These are phyloP conservation scores for Diaporthe citri DNA, from an alignment of 2,329 filamentous ascomycete species.

Conservation along the genomic window DNA sequence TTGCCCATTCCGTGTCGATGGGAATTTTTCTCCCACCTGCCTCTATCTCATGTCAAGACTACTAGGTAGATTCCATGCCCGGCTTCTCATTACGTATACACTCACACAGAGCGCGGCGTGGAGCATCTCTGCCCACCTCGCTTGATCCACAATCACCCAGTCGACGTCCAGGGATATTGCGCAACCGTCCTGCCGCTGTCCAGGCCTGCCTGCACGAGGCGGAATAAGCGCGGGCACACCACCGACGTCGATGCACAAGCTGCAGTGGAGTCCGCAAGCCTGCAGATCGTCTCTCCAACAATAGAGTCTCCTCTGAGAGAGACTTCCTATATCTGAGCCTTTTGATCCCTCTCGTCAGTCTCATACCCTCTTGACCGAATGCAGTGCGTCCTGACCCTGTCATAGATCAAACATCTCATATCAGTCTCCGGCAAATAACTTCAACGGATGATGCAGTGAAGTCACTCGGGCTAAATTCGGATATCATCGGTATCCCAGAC, in stretches of 20 bases:
- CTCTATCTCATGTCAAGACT: neutral
- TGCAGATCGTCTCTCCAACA: conserved; percentile 1
- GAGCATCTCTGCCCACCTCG: conserved; percentile 27
- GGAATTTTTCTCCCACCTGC: conserved; percentile 1
- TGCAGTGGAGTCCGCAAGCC: conserved; percentile 13
- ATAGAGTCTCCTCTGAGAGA: neutral
- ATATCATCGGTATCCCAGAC: conserved; percentile 36
- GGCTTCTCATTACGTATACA: conserved; percentile 25
- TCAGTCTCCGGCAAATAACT: conserved; percentile 25
- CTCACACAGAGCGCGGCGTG: conserved; percentile 20
- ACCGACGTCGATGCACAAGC: conserved; percentile 27
- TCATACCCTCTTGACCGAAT: neutral
- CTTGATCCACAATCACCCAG: conserved; percentile 30
- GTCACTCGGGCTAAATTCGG: conserved; percentile 37
- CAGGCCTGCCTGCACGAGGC: conserved; percentile 19
- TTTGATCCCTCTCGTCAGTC: conserved; percentile 9
- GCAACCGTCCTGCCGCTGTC: conserved; percentile 31
- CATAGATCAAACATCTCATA: neutral
- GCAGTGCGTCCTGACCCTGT: neutral
- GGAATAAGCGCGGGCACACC: conserved; percentile 13
- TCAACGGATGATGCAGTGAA: conserved; percentile 36
- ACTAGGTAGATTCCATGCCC: conserved; percentile 10
- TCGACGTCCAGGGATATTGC: conserved; percentile 39
- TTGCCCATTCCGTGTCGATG: neutral
- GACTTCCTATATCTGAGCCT: neutral